Evolutionary conservation across 2,329 filamentous ascomycete genomes (phyloP).

Genomic region (Ceratocystis alfenasii): DNA sequence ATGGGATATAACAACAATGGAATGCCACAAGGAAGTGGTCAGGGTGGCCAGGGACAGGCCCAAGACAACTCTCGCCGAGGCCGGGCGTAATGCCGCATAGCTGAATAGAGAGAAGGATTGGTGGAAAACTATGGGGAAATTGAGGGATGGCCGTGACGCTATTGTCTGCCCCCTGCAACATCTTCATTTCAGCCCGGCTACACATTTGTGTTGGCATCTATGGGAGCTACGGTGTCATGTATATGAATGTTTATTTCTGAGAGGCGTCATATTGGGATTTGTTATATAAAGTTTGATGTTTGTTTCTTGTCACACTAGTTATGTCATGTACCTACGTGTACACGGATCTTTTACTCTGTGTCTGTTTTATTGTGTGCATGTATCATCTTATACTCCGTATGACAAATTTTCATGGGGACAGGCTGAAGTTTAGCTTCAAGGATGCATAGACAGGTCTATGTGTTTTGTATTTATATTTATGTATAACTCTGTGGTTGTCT

Average conservation of each 20-base stretch:
- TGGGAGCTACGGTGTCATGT: not conserved
- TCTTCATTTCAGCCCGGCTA: not conserved
- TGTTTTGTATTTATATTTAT: not conserved
- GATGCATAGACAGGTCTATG: too few species aligned
- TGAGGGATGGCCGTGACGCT: too few species aligned
- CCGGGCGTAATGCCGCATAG: constrained; percentile 5
- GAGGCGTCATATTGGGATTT: constrained; percentile 7
- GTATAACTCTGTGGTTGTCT: not conserved
- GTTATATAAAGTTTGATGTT: not conserved
- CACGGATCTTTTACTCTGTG: not conserved
- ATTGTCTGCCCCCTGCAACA: too few species aligned
- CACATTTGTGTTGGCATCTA: not conserved
- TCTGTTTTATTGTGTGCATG: not conserved
- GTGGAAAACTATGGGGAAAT: too few species aligned
- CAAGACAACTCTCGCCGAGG: constrained; percentile 12
- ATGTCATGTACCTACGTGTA: not conserved
- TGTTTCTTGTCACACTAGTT: not conserved
- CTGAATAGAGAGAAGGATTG: not conserved
- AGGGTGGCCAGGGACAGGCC: constrained; percentile 28
- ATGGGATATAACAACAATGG: constrained; percentile 28
- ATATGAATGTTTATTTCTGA: constrained; percentile 3
- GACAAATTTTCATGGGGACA: too few species aligned
- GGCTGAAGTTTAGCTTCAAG: too few species aligned
- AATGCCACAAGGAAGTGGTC: constrained; percentile 34
- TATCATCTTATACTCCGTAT: not conserved